phyloP scores from a whole-genome alignment of 805 yeast genomes.

The Babjeviella inositovora region DNA sequence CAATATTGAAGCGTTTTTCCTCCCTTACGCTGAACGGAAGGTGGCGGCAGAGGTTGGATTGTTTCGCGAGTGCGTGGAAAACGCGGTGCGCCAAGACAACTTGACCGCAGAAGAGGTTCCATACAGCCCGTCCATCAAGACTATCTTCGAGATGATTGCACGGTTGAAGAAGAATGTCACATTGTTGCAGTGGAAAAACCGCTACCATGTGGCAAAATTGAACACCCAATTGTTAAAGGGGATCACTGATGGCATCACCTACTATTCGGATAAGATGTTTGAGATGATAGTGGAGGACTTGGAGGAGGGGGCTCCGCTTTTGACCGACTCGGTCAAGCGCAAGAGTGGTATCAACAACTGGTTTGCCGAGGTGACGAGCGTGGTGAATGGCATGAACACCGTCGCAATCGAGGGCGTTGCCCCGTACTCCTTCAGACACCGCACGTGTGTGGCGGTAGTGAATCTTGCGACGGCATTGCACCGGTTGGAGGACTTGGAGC shows the following conservation, averaged over 20 bases:
- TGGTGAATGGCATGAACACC: constrained; percentile 20
- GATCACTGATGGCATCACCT: constrained; percentile 42
- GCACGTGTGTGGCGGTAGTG: constrained; percentile 66
- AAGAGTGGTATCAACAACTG: constrained; percentile 12
- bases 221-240: constrained; percentile 45
- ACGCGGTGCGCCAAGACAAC: constrained; percentile 40
- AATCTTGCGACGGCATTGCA: constrained; percentile 37
- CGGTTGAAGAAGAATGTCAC: constrained; percentile 41
- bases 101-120: constrained; percentile 33
- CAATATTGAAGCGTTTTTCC: constrained; percentile 40
- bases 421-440: constrained; percentile 40
- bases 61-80: constrained; percentile 28
- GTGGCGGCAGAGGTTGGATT: constrained; percentile 25
- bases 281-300: constrained; percentile 24
- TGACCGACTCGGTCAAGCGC: constrained; percentile 2
- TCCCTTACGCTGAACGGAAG: constrained; percentile 17
- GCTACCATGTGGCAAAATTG: constrained; percentile 42
- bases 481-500: constrained; percentile 36
- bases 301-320: too few relatives aligned
- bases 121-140: constrained; percentile 48
- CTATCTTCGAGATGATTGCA: constrained; percentile 47
- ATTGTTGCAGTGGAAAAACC: constrained; percentile 50
- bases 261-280: constrained; percentile 23
- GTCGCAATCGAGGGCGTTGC: constrained; percentile 9
- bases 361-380: constrained; percentile 37